phyloP scores from a whole-genome alignment of 1,139 yeast genomes.

The Debaryomycetaceae sp. region DNA sequence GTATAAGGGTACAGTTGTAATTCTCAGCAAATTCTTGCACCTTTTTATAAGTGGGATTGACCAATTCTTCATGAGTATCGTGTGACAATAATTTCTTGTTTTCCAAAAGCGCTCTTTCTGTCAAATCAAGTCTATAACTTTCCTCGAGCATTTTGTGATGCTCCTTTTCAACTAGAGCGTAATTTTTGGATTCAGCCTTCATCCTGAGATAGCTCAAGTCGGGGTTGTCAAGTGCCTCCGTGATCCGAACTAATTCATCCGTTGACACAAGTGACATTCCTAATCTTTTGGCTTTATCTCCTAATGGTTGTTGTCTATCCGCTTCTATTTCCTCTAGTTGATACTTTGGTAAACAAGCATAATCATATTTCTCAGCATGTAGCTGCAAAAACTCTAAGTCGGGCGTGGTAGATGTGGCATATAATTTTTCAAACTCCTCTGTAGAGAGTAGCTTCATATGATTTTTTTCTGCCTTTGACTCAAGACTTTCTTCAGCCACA shows the following conservation, averaged over 20 bases:
- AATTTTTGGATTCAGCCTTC: conserved; percentile 6
- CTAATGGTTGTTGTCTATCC: conserved; percentile 7
- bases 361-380: conserved; percentile 12
- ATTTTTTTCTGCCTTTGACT: conserved; percentile 1
- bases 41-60: conserved; percentile 32
- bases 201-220: conserved; percentile 29
- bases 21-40: conserved; percentile 16
- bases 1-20: conserved; percentile 8
- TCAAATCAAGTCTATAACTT: conserved; percentile 2
- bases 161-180: conserved; percentile 9
- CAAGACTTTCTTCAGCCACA: conserved; percentile 2
- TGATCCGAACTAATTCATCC: conserved; percentile 6
- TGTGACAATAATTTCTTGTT: conserved; percentile 1
- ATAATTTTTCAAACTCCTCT: conserved; percentile 10
- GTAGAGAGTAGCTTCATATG: conserved; percentile 9
- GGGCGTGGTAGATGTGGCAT: background rate
- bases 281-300: conserved; percentile 12
- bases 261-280: conserved; percentile 10
- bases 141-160: conserved; percentile 14
- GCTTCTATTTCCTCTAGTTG: conserved; percentile 6
- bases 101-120: conserved; percentile 10
- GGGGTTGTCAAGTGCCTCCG: conserved; percentile 22
- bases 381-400: conserved; percentile 3
- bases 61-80: conserved; percentile 6
- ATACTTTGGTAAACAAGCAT: conserved; percentile 7